Base-by-base conservation (phyloP, 2,329 filamentous ascomycete species). In the Colletotrichum tofieldiae region DNA sequence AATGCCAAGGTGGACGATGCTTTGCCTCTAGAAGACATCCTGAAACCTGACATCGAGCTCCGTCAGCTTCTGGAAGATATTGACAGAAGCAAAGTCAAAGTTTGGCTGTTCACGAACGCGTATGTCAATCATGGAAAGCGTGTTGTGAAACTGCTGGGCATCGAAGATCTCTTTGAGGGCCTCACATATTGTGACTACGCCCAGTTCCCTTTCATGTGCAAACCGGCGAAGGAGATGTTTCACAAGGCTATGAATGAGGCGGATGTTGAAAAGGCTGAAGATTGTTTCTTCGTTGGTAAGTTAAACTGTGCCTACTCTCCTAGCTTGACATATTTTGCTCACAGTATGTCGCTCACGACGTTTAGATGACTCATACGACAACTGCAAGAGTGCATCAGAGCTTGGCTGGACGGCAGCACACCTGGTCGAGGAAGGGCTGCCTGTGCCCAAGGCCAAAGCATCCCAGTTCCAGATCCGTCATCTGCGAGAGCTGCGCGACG, bases 101-200 rank as follows among this genome's bases (percentile, higher is more conserved):
- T 94, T n/a, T 99, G 97, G 96, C 90, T 99, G 2, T 93, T 99
- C 78, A 99, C 97, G 1, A 99, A 99, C 80, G 96, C 96, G 23
- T 98, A 99, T 78, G 86, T 96, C 75, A 98, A 87, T 39, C 96
- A 99, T 78, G 96, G 91, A 39, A 92, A 90, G 78, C 86, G 95
- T 47, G 96, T 99, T 0, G 91, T 98, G 14, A 90, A 88, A 71
- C 85, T 99, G n/a, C 86, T 99, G 2, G 92, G 89, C 2, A 86
- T 99, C 23, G 95, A 97, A 1, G 94, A 98, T 79, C 84, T 96
- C 23, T 99, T 99, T 78, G 96, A 98, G 74, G 96, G 96, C 5
- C 90, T 98, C 73, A 99, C 96, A 0, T 99, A 91, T 81, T 99
- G 97, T 79, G 94, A 99, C 82, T 99, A 99, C 82, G 88, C 86